Evolutionary conservation across 768 basidiomycete species (phyloP), one percentile per base, ranked within the genome.

Genomic region (Amanita thiersii): DNA sequence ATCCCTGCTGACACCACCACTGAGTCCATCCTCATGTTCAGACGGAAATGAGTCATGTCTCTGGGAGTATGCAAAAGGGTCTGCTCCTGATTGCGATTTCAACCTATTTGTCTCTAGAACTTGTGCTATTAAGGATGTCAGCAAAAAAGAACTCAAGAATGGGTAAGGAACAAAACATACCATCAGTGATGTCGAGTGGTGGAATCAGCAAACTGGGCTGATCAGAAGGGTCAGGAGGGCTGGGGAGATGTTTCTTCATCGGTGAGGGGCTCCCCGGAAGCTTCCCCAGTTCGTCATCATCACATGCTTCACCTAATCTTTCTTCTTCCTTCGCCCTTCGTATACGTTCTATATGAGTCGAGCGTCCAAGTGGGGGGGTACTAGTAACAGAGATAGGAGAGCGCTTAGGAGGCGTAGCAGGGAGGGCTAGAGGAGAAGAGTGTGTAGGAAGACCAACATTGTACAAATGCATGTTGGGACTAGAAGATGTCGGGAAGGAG

Each of bases 201-300:
- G 64, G 63, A 40, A 66, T 52, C 28, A 63, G 26, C 29, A 28
- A 21, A 37, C 37, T 28, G 33, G 21, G n/a, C n/a, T n/a, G 11
- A n/a, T 43, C 42, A 29, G 38, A 29, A 4, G 11, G 10, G 8
- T 28, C 34, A n/a, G 11, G 15, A 9, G 11, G 18, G 14, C 25
- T 19, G 14, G 12, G 14, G n/a, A 9, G 12, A 25, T 36, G 15
- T 15, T 43, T 53, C 43, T 68, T 67, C 53, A 59, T 56, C 6
- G 65, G 65, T 2, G 68, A 67, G 1, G 68, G 64, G 35, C 60
- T 64, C 5, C 44, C 52, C 4, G 65, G 64, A 12, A 68, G 50
- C 48, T 53, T 50, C 11, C 46, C 50, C 7, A 62, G 52, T 41
- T 60, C 55, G 14, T 25, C 28, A n/a, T 52, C 50, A n/a, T 51